A percentile compares a stretch with the other conserved stretches of the same genome.
Evolutionary conservation across 2,329 filamentous ascomycete species (phyloP).

Genomic region (Fusarium tanahbumbuense): DNA sequence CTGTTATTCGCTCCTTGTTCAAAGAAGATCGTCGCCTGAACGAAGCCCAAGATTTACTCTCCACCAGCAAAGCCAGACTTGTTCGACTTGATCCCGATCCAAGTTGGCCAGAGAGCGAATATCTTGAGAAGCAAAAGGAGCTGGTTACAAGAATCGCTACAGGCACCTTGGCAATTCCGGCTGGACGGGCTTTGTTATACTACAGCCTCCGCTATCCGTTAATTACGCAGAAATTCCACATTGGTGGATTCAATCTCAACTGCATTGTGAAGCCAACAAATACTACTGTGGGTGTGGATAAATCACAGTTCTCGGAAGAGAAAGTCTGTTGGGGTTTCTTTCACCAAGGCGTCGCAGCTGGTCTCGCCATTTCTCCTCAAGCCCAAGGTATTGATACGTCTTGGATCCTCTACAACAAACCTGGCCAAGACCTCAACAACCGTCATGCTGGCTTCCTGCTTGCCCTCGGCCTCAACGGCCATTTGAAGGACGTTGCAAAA

Average conservation of each 20-base stretch:
- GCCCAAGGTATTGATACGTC: slow-evolving; percentile 97
- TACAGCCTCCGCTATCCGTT: slow-evolving; percentile 89
- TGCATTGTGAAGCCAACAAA: slow-evolving; percentile 93
- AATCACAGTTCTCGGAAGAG: slow-evolving; percentile 87
- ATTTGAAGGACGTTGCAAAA: slow-evolving; percentile 93
- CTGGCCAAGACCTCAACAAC: slow-evolving; percentile 85
- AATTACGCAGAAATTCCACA: slow-evolving; percentile 89
- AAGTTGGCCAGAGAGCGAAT: slow-evolving; percentile 84
- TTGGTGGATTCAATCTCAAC: slow-evolving; percentile 90
- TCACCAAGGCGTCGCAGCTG: slow-evolving; percentile 93
- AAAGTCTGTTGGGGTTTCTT: slow-evolving; percentile 99
- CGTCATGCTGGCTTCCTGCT: slow-evolving; percentile 95
- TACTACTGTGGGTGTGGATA: slow-evolving; percentile 93
- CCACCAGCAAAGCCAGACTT: slow-evolving; percentile 81
- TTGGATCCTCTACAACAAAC: slow-evolving; percentile 99
- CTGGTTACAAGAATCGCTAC: slow-evolving; percentile 87
- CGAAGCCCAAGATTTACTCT: slow-evolving; percentile 86
- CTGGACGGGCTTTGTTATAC: slow-evolving; percentile 87
- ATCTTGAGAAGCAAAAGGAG: slow-evolving; percentile 92
- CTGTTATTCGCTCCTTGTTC: slow-evolving; percentile 88
- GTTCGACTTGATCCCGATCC: slow-evolving; percentile 81
- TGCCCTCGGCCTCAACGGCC: slow-evolving; percentile 91
- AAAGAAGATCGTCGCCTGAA: slow-evolving; percentile 89
- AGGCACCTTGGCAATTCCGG: slow-evolving; percentile 87
- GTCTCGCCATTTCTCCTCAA: slow-evolving; percentile 87